Conservation (phyloP, 1,284 basidiomycete species). For the Cryptococcus floricola region DNA sequence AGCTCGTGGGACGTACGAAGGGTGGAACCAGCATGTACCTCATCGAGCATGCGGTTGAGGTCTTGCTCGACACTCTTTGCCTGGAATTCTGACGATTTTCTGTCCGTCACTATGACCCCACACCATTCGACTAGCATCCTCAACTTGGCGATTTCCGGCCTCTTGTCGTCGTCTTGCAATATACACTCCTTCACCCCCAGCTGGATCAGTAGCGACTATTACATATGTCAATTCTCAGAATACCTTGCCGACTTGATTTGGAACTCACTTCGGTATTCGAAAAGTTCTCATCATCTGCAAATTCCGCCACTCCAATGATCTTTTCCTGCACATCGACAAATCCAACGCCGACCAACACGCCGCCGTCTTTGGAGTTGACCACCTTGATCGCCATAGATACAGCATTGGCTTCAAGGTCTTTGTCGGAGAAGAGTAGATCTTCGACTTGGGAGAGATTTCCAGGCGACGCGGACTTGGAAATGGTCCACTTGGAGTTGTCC, state of each 20-base stretch:
- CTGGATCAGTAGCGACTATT: conserved; percentile 87
- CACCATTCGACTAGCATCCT: conserved; percentile 82
- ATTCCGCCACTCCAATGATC: conserved; percentile 68
- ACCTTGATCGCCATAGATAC: conserved; percentile 88
- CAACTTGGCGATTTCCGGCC: conserved; percentile 71
- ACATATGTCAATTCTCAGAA: background rate
- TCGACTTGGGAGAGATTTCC: conserved; percentile 93
- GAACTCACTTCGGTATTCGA: conserved; percentile 80
- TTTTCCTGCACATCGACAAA: conserved; percentile 57
- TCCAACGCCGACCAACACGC: conserved; percentile 54
- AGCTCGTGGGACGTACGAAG: conserved; percentile 52
- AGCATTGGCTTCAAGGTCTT: conserved; percentile 78
- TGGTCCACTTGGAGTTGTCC: conserved; percentile 65
- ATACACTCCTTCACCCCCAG: conserved; percentile 91
- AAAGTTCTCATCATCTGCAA: conserved; percentile 91
- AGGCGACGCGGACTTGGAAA: conserved; percentile 79
- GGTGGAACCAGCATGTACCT: conserved; percentile 51
- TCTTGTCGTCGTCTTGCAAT: conserved; percentile 55
- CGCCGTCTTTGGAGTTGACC: conserved; percentile 54
- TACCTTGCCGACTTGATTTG: background rate
- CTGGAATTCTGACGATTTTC: conserved; percentile 85
- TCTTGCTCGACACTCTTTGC: conserved; percentile 80
- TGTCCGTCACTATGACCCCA: conserved; percentile 82
- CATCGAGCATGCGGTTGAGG: conserved; percentile 67
- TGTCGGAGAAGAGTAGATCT: conserved; percentile 82